Percentiles rank a stretch among this genome's conserved stretches.
Conservation (phyloP, 768 basidiomycete species). For the Erythrobasidium yunnanense region DNA sequence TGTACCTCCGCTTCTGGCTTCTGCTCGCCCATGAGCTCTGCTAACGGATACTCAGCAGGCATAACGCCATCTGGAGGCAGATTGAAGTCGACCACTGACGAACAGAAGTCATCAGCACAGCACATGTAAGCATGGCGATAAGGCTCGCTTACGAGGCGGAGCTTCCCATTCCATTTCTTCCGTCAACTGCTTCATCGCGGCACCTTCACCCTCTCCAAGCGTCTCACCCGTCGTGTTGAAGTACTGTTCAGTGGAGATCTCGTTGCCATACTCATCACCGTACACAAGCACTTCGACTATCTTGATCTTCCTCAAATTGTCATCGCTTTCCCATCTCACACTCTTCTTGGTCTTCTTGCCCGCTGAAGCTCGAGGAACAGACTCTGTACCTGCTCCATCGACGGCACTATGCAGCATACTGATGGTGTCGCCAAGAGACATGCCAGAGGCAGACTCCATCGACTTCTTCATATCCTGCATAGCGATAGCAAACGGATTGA, state of each 20-base stretch:
- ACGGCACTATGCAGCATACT: constrained; percentile 14
- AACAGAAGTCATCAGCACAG: neutral
- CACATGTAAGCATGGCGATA: neutral
- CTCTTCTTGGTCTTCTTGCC: constrained; percentile 20
- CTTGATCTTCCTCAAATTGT: constrained; percentile 8
- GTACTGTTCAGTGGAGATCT: constrained; percentile 10
- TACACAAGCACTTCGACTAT: constrained; percentile 5
- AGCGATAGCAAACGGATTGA: constrained; percentile 16
- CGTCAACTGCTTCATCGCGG: constrained; percentile 4
- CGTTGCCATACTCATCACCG: constrained; percentile 22
- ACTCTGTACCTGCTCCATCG: neutral
- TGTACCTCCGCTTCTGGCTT: constrained; percentile 3
- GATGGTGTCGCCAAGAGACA: constrained; percentile 15
- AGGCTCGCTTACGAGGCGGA: constrained; percentile 1
- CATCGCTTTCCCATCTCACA: constrained; percentile 19
- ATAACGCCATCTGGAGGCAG: neutral
- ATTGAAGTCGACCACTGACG: constrained; percentile 8
- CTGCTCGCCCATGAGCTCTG: constrained; percentile 10
- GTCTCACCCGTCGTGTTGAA: constrained; percentile 22
- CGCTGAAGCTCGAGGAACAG: neutral
- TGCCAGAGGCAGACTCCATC: constrained; percentile 3
- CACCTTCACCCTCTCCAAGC: constrained; percentile 4
- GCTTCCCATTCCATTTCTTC: constrained; percentile 22
- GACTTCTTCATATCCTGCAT: constrained; percentile 9
- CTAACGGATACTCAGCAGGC: neutral